Evolutionary conservation across 352 stramenopile species (phyloP).

Genomic region (Globisporangium orthogonon): DNA sequence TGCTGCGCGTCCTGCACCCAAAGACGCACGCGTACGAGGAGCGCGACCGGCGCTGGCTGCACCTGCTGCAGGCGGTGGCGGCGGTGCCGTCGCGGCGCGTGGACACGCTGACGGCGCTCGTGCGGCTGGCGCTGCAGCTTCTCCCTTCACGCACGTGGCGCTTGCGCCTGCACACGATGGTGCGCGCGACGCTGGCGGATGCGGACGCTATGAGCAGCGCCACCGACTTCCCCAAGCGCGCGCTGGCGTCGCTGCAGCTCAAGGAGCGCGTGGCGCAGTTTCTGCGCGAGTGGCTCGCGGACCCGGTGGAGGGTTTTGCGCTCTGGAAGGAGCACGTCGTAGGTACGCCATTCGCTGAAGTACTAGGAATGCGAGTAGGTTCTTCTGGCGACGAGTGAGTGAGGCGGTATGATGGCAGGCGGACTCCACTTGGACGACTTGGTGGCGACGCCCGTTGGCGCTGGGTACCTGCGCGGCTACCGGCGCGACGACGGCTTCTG

Average conservation of each 20-base stretch:
- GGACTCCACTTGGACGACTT: constrained; percentile 55
- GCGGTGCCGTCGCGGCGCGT: constrained; percentile 54
- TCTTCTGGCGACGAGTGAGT: neutral
- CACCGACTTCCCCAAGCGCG: constrained; percentile 19
- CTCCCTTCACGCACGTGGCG: constrained; percentile 25
- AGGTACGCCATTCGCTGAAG: constrained; percentile 18
- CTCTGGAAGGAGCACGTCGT: constrained; percentile 66
- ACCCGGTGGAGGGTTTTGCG: constrained; percentile 64
- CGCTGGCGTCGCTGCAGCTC: constrained; percentile 45
- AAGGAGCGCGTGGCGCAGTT: constrained; percentile 69
- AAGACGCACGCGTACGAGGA: constrained; percentile 46
- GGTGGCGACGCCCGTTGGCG: constrained; percentile 51
- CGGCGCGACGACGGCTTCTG: constrained; percentile 51
- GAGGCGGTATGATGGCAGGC: neutral
- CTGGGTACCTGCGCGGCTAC: constrained; percentile 56
- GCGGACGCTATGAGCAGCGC: constrained; percentile 9
- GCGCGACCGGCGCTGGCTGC: constrained; percentile 60
- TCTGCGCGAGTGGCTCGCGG: constrained; percentile 59
- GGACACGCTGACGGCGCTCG: constrained; percentile 39
- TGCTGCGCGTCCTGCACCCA: constrained; percentile 47
- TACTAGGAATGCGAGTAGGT: too few relatives aligned
- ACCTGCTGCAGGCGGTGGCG: constrained; percentile 55
- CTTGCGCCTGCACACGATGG: constrained; percentile 16
- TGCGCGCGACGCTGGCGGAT: constrained; percentile 26
- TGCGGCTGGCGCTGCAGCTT: constrained; percentile 44